A percentile compares a stretch with the other conserved stretches of the same genome.
Conservation (phyloP, 1,284 basidiomycete genomes). For the Inonotus obliquus region DNA sequence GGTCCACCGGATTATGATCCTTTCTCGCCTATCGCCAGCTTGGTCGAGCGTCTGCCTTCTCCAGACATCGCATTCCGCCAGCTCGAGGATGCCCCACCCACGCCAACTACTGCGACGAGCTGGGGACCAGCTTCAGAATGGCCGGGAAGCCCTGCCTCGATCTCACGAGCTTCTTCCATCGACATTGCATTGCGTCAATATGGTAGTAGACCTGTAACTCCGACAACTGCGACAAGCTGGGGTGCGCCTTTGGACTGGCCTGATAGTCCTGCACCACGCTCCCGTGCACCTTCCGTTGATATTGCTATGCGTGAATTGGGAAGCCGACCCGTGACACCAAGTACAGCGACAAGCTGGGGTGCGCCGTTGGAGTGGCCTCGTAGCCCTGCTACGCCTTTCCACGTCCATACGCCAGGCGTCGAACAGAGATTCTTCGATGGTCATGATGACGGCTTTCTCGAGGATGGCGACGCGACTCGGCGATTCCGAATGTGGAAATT, state of each 20-base stretch:
- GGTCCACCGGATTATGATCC: slow-evolving; percentile 33
- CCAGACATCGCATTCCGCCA: slow-evolving; percentile 47
- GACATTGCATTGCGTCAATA: slow-evolving; percentile 21
- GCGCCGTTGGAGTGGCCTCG: slow-evolving; percentile 38
- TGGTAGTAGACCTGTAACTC: slow-evolving; percentile 25
- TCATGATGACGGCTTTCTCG: slow-evolving; percentile 20
- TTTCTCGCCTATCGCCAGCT: slow-evolving; percentile 26
- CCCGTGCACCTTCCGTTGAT: slow-evolving; percentile 28
- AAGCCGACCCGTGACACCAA: slow-evolving; percentile 42
- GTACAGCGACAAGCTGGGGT: slow-evolving; percentile 27
- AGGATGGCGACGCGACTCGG: slow-evolving; percentile 14
- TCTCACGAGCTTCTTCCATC: slow-evolving; percentile 18
- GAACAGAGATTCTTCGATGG: slow-evolving; percentile 37
- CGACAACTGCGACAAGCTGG: slow-evolving; percentile 42
- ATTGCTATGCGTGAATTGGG: slow-evolving; percentile 45
- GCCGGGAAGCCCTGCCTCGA: slow-evolving; percentile 12
- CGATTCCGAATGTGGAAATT: slow-evolving; percentile 13
- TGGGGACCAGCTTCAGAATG: slow-evolving; percentile 43
- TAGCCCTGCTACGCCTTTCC: slow-evolving; percentile 31
- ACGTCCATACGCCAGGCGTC: slow-evolving; percentile 40
- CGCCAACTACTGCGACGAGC: slow-evolving; percentile 37
- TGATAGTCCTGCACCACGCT: slow-evolving; percentile 9
- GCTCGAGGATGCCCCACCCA: slow-evolving; percentile 43
- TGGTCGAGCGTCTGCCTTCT: slow-evolving; percentile 31
- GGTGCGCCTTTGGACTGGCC: slow-evolving; percentile 31